A percentile compares a stretch with the other conserved stretches of the same genome.
phyloP scores from a whole-genome alignment of 2,329 filamentous ascomycete genomes.

The Colletotrichum cereale region DNA sequence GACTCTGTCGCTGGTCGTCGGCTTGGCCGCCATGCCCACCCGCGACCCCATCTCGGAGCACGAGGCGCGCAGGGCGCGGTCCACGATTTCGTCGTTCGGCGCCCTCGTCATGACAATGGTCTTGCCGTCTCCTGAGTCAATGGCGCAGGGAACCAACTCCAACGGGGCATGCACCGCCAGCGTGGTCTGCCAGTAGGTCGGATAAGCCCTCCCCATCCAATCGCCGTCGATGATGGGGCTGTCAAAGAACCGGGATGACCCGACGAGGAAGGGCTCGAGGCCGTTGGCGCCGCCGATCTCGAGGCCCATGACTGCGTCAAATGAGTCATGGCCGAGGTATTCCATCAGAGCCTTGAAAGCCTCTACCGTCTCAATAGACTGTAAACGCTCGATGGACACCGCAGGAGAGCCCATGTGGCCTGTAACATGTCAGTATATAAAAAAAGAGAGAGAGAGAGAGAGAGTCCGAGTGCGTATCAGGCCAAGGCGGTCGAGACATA shows the following conservation, averaged over 20 bases:
- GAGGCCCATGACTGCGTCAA: conserved; percentile 57
- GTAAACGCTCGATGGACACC: conserved; percentile 56
- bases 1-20: conserved; percentile 31
- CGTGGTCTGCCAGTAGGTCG: conserved; percentile 67
- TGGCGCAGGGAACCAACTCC: conserved; percentile 57
- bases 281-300: conserved; percentile 77
- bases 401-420: conserved; percentile 56
- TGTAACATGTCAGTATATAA: not conserved
- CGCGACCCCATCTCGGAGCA: conserved; percentile 53
- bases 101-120: conserved; percentile 57
- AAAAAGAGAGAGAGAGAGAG: too few species aligned
- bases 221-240: conserved; percentile 66
- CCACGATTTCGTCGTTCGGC: conserved; percentile 48
- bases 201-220: conserved; percentile 69
- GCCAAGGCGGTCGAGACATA: not conserved
- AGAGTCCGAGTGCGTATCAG: fast-evolving
- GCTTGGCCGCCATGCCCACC: conserved; percentile 37
- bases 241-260: conserved; percentile 64
- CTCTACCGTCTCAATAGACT: conserved; percentile 54
- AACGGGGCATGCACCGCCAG: conserved; percentile 55
- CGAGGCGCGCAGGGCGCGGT: conserved; percentile 53
- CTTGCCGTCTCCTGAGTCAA: conserved; percentile 59
- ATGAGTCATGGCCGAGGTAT: conserved; percentile 46
- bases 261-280: conserved; percentile 68
- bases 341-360: conserved; percentile 54